A percentile compares a stretch with the other conserved stretches of the same genome.
Evolutionary conservation across 2,329 filamentous ascomycete species (phyloP).

Genomic region (Arachnopeziza araneosa): DNA sequence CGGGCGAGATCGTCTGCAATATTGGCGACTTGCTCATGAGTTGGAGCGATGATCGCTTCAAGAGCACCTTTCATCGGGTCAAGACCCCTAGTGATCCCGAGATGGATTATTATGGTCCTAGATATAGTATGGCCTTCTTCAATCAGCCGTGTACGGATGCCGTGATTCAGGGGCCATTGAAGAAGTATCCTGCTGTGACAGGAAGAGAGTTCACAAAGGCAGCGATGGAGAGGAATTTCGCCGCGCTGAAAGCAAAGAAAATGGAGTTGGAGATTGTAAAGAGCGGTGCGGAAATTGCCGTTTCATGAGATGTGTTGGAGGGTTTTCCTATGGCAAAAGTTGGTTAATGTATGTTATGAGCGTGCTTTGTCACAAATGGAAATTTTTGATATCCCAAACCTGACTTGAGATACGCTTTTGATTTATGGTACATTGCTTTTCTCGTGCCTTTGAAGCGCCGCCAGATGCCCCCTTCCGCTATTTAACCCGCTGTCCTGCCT

Average conservation of each 20-base stretch:
- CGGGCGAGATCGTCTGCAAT: slow-evolving; percentile 56
- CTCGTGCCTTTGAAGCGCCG: neutral
- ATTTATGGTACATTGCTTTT: neutral
- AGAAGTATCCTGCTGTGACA: slow-evolving; percentile 57
- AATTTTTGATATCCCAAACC: neutral
- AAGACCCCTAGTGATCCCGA: slow-evolving; percentile 51
- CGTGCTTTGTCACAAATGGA: neutral
- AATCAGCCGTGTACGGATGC: slow-evolving; percentile 57
- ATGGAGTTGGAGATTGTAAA: slow-evolving; percentile 20
- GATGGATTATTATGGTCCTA: slow-evolving; percentile 50
- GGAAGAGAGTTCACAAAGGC: slow-evolving; percentile 54
- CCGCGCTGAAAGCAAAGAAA: slow-evolving; percentile 44
- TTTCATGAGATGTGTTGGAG: neutral
- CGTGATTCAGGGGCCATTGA: slow-evolving; percentile 52
- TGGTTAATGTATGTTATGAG: neutral
- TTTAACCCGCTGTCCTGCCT: neutral
- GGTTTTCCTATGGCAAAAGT: neutral
- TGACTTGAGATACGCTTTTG: neutral
- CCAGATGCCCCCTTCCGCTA: neutral
- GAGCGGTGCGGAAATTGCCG: slow-evolving; percentile 1
- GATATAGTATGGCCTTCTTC: slow-evolving; percentile 62
- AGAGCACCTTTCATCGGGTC: slow-evolving; percentile 60
- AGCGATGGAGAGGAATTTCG: slow-evolving; percentile 52
- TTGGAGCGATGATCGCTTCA: slow-evolving; percentile 63
- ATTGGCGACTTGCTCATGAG: slow-evolving; percentile 63